Base-by-base conservation (phyloP, 1,139 yeast species). In the Yamadazyma aaseri region DNA sequence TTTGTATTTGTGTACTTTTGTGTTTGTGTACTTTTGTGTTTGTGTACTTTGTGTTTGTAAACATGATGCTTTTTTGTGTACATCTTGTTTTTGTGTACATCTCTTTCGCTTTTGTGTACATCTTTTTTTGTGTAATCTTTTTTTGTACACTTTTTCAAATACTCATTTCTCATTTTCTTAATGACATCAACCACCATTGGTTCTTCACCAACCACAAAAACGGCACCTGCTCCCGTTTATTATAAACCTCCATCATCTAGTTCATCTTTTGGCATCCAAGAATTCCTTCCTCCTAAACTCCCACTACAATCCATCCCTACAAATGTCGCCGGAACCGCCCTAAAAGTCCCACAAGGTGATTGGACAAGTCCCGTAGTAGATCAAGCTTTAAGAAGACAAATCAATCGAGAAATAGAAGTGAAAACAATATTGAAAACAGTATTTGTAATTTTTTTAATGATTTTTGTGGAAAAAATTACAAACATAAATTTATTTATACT, bases 301-400 rank as follows among this genome's bases (percentile, higher is more conserved):
- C 8, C 20, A 18, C 9, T 9, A 6, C 20, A 18, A 18, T 7
- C 6, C 6, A 9, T 18, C 20, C 20, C 20, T 7, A 7, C 20
- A 7, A 9, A 9, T 18, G 9, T 18, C 9, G 20, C 20, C 8
- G 20, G 12, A 11, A 6, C 25, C 12, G 12, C 12, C n/a, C 18
- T 15, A 11, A 20, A 34, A 13, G 42, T 42, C 1, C 67, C 71
- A 1, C 52, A 63, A 1, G 74, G 73, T 1, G 60, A 56, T n/a
- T 69, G 74, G 74, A 49, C 51, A 16, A 65, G 58, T 40, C 73
- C 73, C 3, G 55, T 64, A 17, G 56, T 69, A 45, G 46, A 48
- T 32, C 55, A 54, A 33, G 75, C 75, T 0, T 50, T 70, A 32
- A 23, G 46, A 4, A 46, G 74, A 22, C 74, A 68, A 44, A 47